Evolutionary conservation across 805 yeast genomes (phyloP).

Genomic region (Kluyveromyces wickerhamii): DNA sequence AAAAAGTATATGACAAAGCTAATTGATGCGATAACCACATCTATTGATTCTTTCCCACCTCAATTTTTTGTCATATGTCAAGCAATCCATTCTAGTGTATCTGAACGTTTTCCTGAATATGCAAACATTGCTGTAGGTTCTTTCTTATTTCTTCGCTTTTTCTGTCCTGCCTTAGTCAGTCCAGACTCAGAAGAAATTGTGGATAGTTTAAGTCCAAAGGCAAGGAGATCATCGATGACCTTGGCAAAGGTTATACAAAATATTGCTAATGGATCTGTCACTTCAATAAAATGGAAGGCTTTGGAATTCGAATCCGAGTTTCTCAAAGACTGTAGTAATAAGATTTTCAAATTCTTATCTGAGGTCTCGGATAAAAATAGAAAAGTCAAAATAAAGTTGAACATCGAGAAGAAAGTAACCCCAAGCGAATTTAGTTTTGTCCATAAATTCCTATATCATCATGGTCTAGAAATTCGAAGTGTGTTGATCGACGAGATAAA

Average conservation of each 20-base stretch:
- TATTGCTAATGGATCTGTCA: conserved; percentile 75
- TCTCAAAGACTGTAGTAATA: conserved; percentile 32
- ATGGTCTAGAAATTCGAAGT: conserved; percentile 36
- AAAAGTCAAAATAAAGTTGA: conserved; percentile 16
- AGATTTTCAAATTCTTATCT: conserved; percentile 36
- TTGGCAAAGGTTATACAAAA: conserved; percentile 79
- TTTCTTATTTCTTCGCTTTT: conserved; percentile 68
- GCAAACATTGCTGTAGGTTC: conserved; percentile 74
- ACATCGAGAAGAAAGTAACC: conserved; percentile 14
- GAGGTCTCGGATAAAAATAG: conserved; percentile 25
- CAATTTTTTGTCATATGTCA: conserved; percentile 68
- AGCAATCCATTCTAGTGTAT: conserved; percentile 50
- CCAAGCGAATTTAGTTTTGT: conserved; percentile 32
- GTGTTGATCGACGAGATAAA: conserved; percentile 14
- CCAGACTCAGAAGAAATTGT: conserved; percentile 52
- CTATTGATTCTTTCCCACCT: conserved; percentile 53
- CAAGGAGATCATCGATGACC: conserved; percentile 62
- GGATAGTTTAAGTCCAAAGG: conserved; percentile 33
- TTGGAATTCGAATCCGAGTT: conserved; percentile 37
- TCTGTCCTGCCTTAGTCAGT: conserved; percentile 84
- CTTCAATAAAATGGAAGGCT: conserved; percentile 56
- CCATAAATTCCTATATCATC: conserved; percentile 43
- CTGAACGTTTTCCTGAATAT: conserved; percentile 57
- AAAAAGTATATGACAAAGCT: conserved; percentile 47
- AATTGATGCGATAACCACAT: conserved; percentile 50